These are phyloP conservation scores for Elaphomyces granulatus DNA, from an alignment of 495 filamentous ascomycete genomes.

Conservation along the genomic window DNA sequence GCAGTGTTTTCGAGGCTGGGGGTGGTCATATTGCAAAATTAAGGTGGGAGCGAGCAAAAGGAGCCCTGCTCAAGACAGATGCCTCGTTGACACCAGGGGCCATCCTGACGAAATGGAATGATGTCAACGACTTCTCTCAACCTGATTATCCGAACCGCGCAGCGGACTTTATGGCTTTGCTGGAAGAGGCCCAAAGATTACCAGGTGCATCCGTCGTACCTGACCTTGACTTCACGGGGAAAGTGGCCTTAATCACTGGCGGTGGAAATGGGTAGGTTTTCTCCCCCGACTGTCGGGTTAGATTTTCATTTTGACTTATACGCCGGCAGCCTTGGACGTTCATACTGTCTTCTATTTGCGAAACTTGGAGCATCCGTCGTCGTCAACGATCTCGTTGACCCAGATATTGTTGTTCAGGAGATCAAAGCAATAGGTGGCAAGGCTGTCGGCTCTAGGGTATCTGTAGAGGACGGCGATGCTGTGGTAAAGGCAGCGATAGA, in stretches of 20 bases:
- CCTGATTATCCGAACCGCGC: conserved; percentile 74
- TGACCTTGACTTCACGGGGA: conserved; percentile 75
- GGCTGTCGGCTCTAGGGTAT: conserved; percentile 86
- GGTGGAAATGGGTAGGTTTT: conserved; percentile 61
- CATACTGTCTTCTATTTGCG: conserved; percentile 84
- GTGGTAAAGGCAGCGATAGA: conserved; percentile 91
- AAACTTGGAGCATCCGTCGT: conserved; percentile 81
- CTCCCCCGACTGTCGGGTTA: background rate
- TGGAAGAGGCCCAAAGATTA: conserved; percentile 75
- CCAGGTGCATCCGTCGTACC: conserved; percentile 58
- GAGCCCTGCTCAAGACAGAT: conserved; percentile 82
- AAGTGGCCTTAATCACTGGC: conserved; percentile 85
- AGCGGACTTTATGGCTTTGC: conserved; percentile 74
- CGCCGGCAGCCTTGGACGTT: conserved; percentile 80
- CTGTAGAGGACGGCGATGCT: conserved; percentile 82
- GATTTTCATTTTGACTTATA: too few relatives aligned
- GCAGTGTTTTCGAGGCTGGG: conserved; percentile 85
- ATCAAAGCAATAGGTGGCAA: conserved; percentile 83
- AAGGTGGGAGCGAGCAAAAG: conserved; percentile 88
- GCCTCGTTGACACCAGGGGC: conserved; percentile 76
- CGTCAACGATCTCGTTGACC: conserved; percentile 88
- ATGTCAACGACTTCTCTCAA: conserved; percentile 75
- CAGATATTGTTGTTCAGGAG: conserved; percentile 83
- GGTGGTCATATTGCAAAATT: conserved; percentile 89
- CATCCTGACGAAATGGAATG: conserved; percentile 75